Conservation (phyloP, 148 eudicot species). For the Chenopodium album region DNA sequence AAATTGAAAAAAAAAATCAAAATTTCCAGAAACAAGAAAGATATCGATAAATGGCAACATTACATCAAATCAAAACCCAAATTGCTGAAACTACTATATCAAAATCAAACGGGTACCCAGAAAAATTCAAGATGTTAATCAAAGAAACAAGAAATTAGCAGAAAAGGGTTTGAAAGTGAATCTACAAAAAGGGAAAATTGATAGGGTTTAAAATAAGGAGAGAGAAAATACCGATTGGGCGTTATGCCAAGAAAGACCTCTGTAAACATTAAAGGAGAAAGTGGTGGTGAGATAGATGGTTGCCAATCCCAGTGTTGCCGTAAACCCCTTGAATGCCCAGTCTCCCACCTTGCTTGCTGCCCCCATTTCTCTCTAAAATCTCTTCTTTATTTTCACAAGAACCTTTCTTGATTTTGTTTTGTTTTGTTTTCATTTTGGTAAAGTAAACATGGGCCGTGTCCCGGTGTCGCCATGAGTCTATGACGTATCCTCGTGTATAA, state of each 20-base stretch:
- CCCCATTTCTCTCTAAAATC: slow-evolving; percentile 37
- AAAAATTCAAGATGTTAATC: not conserved
- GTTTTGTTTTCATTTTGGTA: too few relatives aligned
- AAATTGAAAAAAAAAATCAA: too few relatives aligned
- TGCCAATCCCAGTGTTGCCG: slow-evolving; percentile 71
- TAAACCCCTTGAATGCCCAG: slow-evolving; percentile 72
- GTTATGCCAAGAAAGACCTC: slow-evolving; percentile 89
- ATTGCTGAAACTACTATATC: not conserved
- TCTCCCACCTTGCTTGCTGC: slow-evolving; percentile 62
- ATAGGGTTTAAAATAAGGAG: not conserved
- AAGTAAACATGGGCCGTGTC: too few relatives aligned
- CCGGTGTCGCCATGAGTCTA: too few relatives aligned
- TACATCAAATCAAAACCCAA: not conserved
- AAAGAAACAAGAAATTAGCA: not conserved
- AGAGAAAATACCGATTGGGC: slow-evolving; percentile 48
- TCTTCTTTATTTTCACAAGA: too few relatives aligned
- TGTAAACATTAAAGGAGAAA: slow-evolving; percentile 82
- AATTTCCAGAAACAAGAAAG: not conserved
- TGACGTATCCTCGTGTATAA: too few relatives aligned
- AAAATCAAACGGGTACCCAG: not conserved
- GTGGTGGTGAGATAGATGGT: slow-evolving; percentile 76
- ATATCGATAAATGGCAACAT: not conserved
- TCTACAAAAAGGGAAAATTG: not conserved
- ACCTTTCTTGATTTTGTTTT: too few relatives aligned
- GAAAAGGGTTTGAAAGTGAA: not conserved